Evolutionary conservation across 805 yeast species (phyloP), one percentile per base, ranked within the genome.

Genomic region (Ogataea glucozyma): DNA sequence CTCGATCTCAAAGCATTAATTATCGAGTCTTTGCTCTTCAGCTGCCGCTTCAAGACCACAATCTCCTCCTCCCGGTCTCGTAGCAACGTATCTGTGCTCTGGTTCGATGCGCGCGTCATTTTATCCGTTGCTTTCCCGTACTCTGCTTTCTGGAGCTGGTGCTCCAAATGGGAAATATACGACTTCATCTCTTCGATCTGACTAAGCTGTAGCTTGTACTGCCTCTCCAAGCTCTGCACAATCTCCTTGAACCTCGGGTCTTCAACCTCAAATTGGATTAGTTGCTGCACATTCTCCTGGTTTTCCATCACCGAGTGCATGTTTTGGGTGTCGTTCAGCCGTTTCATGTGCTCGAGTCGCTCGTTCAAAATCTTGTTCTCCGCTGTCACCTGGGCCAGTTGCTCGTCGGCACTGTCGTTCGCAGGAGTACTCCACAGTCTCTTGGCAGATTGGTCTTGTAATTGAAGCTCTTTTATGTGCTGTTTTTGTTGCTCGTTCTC

Each of bases 21-120:
- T 49, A 89, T 82, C 34, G 81, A 80, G 52, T 88, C 95, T 61
- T 88, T 89, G 49, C 85, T 86, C 34, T 75, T 73, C 27, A 86
- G 56, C 32, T 76, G 71, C 38, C 78, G 83, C 53, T 75, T 74
- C 51, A 90, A 67, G 38, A 81, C 88, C 35, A 65, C 53, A 11
- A 89, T 77, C 54, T 85, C 91, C 36, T 81, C 87, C 44, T 77
- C 82, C 51, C 81, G 83, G 32, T 82, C 85, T 47, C 71, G 70
- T 43, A 81, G 54, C 7, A 79, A 52, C 30, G 19, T 4, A 19
- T 26, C 13, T 7, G 26, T 3, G 19, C 31, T 16, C 12, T 18
- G 31, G 13, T 38, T 31, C 23, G 40, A 45, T 6, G 22, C 26
- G 3, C 40, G 20, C 11, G 33, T 12, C 18, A 43, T 38, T 3